phyloP scores from a whole-genome alignment of 495 filamentous ascomycete species.

The Poronia punctata region DNA sequence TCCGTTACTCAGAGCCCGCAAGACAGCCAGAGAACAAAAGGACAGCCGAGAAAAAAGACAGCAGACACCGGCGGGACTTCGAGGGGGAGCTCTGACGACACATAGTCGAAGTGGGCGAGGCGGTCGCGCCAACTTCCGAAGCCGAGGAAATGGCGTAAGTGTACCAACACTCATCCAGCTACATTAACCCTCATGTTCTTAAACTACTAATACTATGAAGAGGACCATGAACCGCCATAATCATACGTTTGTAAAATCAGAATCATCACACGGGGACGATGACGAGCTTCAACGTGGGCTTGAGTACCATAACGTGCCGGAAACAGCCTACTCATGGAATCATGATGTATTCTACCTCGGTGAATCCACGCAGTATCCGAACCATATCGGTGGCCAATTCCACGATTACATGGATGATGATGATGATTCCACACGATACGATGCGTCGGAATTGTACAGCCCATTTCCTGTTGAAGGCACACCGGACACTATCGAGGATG shows the following conservation, averaged over 20 bases:
- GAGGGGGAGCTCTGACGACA: not conserved
- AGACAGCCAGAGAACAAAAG: constrained; percentile 65
- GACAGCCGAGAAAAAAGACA: constrained; percentile 18
- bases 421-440: constrained; percentile 14
- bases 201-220: constrained; percentile 2
- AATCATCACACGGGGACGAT: too few species aligned
- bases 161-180: too few species aligned
- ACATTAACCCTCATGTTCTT: not conserved
- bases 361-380: constrained; percentile 9
- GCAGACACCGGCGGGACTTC: constrained; percentile 4
- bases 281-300: too few species aligned
- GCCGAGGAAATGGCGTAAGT: constrained; percentile 15
- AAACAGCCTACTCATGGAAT: constrained; percentile 13
- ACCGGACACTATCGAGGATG: constrained; percentile 23
- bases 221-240: too few species aligned
- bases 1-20: constrained; percentile 59
- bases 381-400: constrained; percentile 2
- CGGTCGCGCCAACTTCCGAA: constrained; percentile 13
- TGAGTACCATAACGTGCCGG: constrained; percentile 4
- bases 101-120: constrained; percentile 10
- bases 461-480: constrained; percentile 21
- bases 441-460: constrained; percentile 29
- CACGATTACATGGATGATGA: constrained; percentile 10
- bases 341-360: constrained; percentile 13
- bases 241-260: not conserved